Conservation (phyloP, 2,329 filamentous ascomycete genomes). For the Diaporthe vaccinii region DNA sequence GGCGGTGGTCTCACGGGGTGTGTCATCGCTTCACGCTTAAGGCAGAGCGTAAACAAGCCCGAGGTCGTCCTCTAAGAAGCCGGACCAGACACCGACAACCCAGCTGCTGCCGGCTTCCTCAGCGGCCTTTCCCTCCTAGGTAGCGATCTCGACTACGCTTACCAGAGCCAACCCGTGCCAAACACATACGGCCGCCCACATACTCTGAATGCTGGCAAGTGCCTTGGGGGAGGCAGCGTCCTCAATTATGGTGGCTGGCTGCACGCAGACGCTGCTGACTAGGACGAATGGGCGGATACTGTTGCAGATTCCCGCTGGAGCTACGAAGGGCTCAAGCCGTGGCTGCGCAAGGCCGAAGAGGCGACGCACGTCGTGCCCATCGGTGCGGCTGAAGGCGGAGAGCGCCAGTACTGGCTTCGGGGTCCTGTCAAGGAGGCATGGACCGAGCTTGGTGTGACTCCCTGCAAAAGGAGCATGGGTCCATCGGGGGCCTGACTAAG, state of each 20-base stretch:
- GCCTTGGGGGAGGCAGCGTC: slow-evolving; percentile 46
- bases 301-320: slow-evolving; percentile 58
- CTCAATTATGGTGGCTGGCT: slow-evolving; percentile 48
- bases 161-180: slow-evolving; percentile 44
- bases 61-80: slow-evolving; percentile 46
- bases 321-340: slow-evolving; percentile 60
- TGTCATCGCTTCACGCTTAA: slow-evolving; percentile 45
- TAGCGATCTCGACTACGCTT: slow-evolving; percentile 45
- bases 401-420: slow-evolving; percentile 55
- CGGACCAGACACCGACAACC: slow-evolving; percentile 44
- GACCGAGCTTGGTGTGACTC: slow-evolving; percentile 55
- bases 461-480: slow-evolving; percentile 48
- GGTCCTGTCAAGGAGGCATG: slow-evolving; percentile 53
- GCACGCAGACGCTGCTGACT: slow-evolving; percentile 46
- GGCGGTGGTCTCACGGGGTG: slow-evolving; percentile 47
- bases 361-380: slow-evolving; percentile 51
- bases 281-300: slow-evolving; percentile 43
- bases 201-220: slow-evolving; percentile 44
- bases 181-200: slow-evolving; percentile 43
- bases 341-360: slow-evolving; percentile 56
- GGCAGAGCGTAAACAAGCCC: slow-evolving; percentile 42
- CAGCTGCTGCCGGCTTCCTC: slow-evolving; percentile 43
- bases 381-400: slow-evolving; percentile 43
- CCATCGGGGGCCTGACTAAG: slow-evolving; percentile 51
- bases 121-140: slow-evolving; percentile 44